Base-by-base conservation (phyloP, 2,329 filamentous ascomycete genomes). In the Aureobasidium sp. region DNA sequence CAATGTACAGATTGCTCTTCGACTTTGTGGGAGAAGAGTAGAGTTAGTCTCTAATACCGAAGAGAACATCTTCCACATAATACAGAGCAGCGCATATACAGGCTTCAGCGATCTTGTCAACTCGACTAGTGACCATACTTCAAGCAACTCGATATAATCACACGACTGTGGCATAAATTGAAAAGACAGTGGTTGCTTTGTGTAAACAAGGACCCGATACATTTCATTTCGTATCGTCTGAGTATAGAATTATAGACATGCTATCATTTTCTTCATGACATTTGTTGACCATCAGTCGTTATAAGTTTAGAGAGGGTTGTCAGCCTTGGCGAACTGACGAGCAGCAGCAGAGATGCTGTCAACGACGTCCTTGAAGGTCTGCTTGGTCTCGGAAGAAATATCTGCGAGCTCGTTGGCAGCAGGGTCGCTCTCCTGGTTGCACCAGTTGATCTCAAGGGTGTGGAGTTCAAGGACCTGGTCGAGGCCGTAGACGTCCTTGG, bases 381-480 rank as follows among this genome's bases (percentile, higher is more conserved):
- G 71, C 69, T 76, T 77, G 64, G 73, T 71, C 71, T 77, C 75
- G 7, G 65, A 69, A 1, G 70, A 70, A 19, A 77, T 64, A 61
- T 75, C 73, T 17, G 65, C 66, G 2, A 72, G 67, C 12, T 68
- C 68, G 33, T 68, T 68, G 39, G 71, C 67, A 3, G 70, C 68
- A 3, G 71, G 65, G 60, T 76, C 74, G 17, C 75, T 71, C 31
- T 76, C 74, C 61, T 70, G 67, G 62, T 75, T 76, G 40, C 66
- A 65, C 75, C 75, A 77, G 65, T 77, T 74, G 37, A 77, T 74
- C 62, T 77, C 75, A 60, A 76, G 71, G 2, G 74, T 77, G 65
- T 73, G 73, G 65, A 77, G 72, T 52, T 76, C 73, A 33, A 77
- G 62, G 66, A 73, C 74, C 22, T 70, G 69, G 54, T 76, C 71